phyloP scores from a whole-genome alignment of 2,329 filamentous ascomycete genomes.

The Lachnellula suecica region DNA sequence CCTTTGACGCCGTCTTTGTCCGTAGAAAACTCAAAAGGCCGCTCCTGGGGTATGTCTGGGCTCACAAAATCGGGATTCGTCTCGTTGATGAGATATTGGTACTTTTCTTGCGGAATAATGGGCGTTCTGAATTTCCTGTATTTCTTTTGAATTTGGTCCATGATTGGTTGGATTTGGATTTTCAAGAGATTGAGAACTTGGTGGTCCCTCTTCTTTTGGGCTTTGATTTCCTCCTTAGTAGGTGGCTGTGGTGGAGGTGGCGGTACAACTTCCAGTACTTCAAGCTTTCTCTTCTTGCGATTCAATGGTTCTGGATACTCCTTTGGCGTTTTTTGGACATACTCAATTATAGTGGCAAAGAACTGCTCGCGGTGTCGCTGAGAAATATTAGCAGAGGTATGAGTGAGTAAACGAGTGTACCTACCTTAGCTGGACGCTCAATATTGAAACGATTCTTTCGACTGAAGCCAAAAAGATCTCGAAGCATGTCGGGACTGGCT shows the following conservation, averaged over 20 bases:
- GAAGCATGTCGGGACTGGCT: slow-evolving; percentile 62
- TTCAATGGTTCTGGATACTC: slow-evolving; percentile 87
- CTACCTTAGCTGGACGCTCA: slow-evolving; percentile 61
- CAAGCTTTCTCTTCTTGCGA: slow-evolving; percentile 82
- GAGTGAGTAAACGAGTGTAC: slow-evolving; percentile 23
- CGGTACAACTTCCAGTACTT: slow-evolving; percentile 73
- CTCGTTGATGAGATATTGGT: slow-evolving; percentile 83
- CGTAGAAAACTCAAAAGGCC: slow-evolving; percentile 77
- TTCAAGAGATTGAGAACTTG: slow-evolving; percentile 85
- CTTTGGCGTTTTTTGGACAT: slow-evolving; percentile 74
- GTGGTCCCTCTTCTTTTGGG: slow-evolving; percentile 78
- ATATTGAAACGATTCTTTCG: slow-evolving; percentile 74
- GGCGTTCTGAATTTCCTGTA: slow-evolving; percentile 87
- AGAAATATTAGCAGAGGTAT: slow-evolving; percentile 28
- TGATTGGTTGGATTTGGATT: slow-evolving; percentile 85
- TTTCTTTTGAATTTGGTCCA: slow-evolving; percentile 92
- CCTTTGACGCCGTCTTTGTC: slow-evolving; percentile 79
- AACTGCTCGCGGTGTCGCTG: slow-evolving; percentile 70
- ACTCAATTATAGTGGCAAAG: slow-evolving; percentile 72
- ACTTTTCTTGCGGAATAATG: slow-evolving; percentile 70
- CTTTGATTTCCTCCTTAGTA: slow-evolving; percentile 78
- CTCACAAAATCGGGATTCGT: slow-evolving; percentile 70
- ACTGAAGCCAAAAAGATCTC: slow-evolving; percentile 83
- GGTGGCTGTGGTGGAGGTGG: slow-evolving; percentile 64
- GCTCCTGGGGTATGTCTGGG: slow-evolving; percentile 51